Conservation (phyloP, 2,329 filamentous ascomycete species). For the Venturia nashicola region DNA sequence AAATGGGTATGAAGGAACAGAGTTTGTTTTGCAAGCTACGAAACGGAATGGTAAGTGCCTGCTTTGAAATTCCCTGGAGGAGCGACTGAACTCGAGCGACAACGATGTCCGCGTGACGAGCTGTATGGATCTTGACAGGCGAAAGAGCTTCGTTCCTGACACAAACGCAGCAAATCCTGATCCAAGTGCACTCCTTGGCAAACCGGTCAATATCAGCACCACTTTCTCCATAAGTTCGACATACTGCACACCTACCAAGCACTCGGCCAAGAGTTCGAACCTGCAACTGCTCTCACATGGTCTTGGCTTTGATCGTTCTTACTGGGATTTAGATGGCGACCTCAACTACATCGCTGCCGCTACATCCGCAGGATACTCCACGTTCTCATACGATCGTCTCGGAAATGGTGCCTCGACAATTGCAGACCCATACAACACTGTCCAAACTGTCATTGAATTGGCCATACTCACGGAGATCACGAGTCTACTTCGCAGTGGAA, state of each 20-base stretch:
- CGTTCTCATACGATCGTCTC: constrained; percentile 31
- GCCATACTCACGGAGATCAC: constrained; percentile 24
- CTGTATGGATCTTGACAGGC: no score
- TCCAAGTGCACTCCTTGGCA: not conserved
- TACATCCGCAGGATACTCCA: constrained; percentile 24
- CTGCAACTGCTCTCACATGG: constrained; percentile 31
- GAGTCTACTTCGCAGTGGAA: constrained; percentile 18
- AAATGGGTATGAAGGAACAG: not conserved
- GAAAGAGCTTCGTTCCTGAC: not conserved
- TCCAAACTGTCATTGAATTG: constrained; percentile 26
- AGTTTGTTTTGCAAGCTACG: not conserved
- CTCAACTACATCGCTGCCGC: constrained; percentile 31
- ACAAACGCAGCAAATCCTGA: not conserved
- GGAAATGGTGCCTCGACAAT: constrained; percentile 26
- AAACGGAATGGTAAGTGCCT: not conserved
- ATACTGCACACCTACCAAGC: constrained; percentile 3
- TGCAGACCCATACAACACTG: constrained; percentile 25
- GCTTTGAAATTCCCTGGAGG: not conserved
- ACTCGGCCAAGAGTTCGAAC: constrained; percentile 12
- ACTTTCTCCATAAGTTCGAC: not conserved
- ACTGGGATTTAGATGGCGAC: constrained; percentile 26
- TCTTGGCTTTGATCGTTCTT: constrained; percentile 25
- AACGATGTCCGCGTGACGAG: no score
- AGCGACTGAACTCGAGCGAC: no score
- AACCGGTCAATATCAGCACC: not conserved